Conservation (phyloP, 306 rosid species). For the Gillenia trifoliata region DNA sequence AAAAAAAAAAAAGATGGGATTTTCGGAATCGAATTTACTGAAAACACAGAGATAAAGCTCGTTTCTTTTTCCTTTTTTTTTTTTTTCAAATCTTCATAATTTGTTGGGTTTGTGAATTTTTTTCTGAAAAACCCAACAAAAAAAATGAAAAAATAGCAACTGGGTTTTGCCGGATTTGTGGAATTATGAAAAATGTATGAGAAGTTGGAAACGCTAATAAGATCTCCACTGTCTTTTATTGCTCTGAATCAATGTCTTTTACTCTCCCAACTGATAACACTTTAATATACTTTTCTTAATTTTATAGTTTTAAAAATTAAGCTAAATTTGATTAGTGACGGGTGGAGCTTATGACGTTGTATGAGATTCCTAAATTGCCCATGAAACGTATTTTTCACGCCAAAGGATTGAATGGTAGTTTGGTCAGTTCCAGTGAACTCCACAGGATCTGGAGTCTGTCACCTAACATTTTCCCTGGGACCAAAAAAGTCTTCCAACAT, state of each 20-base stretch:
- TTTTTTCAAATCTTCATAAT: neutral
- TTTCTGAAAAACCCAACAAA: neutral
- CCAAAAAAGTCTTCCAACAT: neutral
- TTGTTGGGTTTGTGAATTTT: neutral
- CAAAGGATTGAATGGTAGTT: neutral
- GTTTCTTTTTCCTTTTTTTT: neutral
- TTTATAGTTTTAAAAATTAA: neutral
- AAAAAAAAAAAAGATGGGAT: conserved; percentile 10
- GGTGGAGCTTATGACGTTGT: neutral
- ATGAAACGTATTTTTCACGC: neutral
- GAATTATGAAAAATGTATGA: neutral
- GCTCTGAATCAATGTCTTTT: neutral
- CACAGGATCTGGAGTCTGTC: neutral
- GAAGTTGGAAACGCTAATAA: neutral
- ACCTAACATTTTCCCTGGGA: neutral
- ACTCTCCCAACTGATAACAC: neutral
- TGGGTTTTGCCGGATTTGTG: neutral
- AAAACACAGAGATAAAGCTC: neutral
- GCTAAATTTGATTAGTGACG: neutral
- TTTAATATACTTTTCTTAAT: neutral
- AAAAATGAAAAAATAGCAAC: neutral
- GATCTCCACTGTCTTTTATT: neutral
- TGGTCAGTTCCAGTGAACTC: neutral
- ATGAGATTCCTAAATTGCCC: neutral
- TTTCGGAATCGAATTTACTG: conserved; percentile 16